Evolutionary conservation across 305 asterid genomes (phyloP).

Genomic region (Rubia balearica): DNA sequence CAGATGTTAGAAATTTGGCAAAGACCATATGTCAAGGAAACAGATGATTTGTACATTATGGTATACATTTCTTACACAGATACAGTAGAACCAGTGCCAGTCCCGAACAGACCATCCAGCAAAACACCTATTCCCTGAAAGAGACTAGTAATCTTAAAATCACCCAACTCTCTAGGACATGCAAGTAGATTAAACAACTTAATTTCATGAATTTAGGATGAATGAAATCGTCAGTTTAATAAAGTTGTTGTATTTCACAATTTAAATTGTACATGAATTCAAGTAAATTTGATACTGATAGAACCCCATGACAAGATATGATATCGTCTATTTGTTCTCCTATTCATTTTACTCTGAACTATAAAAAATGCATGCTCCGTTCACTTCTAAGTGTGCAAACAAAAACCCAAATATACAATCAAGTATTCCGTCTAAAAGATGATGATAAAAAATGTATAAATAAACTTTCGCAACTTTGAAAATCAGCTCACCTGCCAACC

Average conservation of each 20-base stretch:
- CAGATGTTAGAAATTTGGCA: constrained; percentile 6
- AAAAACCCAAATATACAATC: background rate
- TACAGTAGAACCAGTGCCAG: constrained; percentile 84
- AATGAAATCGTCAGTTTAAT: background rate
- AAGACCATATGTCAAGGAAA: constrained; percentile 2
- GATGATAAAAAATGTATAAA: background rate
- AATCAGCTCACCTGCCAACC: constrained; percentile 83
- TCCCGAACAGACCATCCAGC: constrained; percentile 89
- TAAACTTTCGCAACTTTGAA: background rate
- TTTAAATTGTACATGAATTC: background rate
- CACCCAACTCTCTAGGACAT: background rate
- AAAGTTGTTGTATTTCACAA: background rate
- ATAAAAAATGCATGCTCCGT: background rate
- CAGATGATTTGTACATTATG: constrained; percentile 4
- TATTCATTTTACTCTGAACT: background rate
- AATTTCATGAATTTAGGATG: background rate
- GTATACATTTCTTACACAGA: constrained; percentile 65
- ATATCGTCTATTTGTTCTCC: background rate
- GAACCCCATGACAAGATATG: background rate
- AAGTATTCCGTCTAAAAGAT: background rate
- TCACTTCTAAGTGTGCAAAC: background rate
- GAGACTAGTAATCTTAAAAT: constrained; percentile 1
- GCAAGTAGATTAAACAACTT: background rate
- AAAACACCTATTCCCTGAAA: constrained; percentile 90
- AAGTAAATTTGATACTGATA: background rate